These are phyloP conservation scores for Exobasidium rhododendri DNA, from an alignment of 1,284 basidiomycete genomes.

Conservation along the genomic window DNA sequence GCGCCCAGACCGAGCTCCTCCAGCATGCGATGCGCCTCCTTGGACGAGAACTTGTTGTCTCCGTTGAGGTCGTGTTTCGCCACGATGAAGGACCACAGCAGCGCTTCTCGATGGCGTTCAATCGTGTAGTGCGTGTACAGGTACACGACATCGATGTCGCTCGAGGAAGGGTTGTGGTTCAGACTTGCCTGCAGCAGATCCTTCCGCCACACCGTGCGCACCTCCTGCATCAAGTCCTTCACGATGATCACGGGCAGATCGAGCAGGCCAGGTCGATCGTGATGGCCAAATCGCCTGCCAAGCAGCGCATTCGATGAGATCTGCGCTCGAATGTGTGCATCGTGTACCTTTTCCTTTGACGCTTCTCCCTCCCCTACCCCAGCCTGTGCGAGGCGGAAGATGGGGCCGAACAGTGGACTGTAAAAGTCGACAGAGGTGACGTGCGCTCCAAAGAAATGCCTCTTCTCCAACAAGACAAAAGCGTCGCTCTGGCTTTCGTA, in stretches of 20 bases:
- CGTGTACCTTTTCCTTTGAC: not conserved
- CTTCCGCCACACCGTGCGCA: not conserved
- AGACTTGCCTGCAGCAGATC: not conserved
- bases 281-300: not conserved
- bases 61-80: slow-evolving; percentile 23
- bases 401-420: not conserved
- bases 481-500: not conserved
- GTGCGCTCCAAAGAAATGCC: not conserved
- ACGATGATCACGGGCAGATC: not conserved
- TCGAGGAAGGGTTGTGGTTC: not conserved
- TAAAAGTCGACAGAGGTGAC: not conserved
- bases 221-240: not conserved
- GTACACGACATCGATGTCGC: not conserved
- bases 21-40: not conserved
- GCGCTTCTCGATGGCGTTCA: slow-evolving; percentile 43
- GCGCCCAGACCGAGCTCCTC: not conserved
- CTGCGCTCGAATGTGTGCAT: not conserved
- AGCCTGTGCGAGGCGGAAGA: not conserved
- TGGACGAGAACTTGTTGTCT: not conserved
- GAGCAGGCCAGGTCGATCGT: not conserved
- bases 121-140: slow-evolving; percentile 24
- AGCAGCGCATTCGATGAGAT: not conserved
- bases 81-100: slow-evolving; percentile 43
- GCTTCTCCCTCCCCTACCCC: not conserved
- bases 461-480: not conserved